Evolutionary conservation across 257 asterid species (phyloP), one percentile per base, ranked within the genome.

Genomic region (Fraxinus excelsior): DNA sequence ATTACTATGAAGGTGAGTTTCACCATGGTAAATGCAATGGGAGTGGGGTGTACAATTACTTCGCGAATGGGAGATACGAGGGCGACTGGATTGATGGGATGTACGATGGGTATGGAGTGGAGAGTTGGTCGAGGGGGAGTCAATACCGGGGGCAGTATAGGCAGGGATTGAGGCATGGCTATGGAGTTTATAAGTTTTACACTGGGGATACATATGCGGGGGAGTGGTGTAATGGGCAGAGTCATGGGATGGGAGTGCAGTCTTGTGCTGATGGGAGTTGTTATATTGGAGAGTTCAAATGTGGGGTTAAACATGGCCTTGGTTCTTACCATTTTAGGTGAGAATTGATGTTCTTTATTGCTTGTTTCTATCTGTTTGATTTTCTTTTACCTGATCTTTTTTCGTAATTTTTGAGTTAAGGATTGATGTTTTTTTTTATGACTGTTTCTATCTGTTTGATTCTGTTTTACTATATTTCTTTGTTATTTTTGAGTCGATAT

Each of bases 251-350:
- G 77, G 98, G 98, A 5, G 84, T 85, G 38, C 98, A 92, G 82
- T 89, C 91, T 37, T 94, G 97, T 82, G 90, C 92, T 60, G 97
- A 94, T 85, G 98, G 97, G 11, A 94, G 98, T 85, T 88, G 91
- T 71, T 94, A 85, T 60, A 49, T 83, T 38, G 98, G 98, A 23
- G 94, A 91, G 72, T 94, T 94, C 79, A 94, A 91, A 79, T 72
- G 78, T 53, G 98, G 92, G 25, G 90, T 89, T 60, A 94, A 92
- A 44, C 98, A 94, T 71, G 97, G 97, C 69, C 87, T 88, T 73
- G 98, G 98, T 14, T 91, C 89, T 79, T 94, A 94, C 85, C 94
- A 92, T 90, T 94, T 92, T 87, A 90, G 98, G 98, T 94, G 72
- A 75, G 29, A 0, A 35, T 70, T 23, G 21, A 13, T 10, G 32